These are phyloP conservation scores for Fomitopsis pulvina DNA, from an alignment of 768 basidiomycete species.

Conservation along the genomic window DNA sequence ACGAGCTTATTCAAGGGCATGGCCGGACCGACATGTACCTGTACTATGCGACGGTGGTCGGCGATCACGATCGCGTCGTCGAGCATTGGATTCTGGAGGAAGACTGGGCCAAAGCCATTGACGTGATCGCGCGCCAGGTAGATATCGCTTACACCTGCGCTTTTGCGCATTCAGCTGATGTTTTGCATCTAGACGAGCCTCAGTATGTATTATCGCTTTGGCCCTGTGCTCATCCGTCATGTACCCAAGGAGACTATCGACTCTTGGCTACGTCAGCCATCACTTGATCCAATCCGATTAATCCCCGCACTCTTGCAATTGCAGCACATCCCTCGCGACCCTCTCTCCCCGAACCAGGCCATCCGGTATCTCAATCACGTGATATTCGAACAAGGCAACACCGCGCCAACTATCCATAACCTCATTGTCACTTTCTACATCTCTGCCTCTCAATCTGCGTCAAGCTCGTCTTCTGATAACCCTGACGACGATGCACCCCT, in stretches of 20 bases:
- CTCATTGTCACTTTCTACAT: slow-evolving; percentile 86
- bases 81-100: slow-evolving; percentile 93
- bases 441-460: slow-evolving; percentile 36
- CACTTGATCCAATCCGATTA: slow-evolving; percentile 76
- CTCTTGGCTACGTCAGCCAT: slow-evolving; percentile 80
- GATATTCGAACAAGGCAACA: slow-evolving; percentile 74
- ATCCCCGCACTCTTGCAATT: slow-evolving; percentile 84
- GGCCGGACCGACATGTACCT: slow-evolving; percentile 91
- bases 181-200: slow-evolving; percentile 53
- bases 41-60: slow-evolving; percentile 76
- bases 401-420: slow-evolving; percentile 87
- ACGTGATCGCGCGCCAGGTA: slow-evolving; percentile 87
- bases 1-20: slow-evolving; percentile 90
- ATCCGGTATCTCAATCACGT: slow-evolving; percentile 84
- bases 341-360: slow-evolving; percentile 75
- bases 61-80: slow-evolving; percentile 79
- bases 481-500: slow-evolving; percentile 68
- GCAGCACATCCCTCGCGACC: slow-evolving; percentile 67
- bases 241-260: slow-evolving; percentile 88
- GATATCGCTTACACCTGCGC: slow-evolving; percentile 12
- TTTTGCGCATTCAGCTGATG: background rate
- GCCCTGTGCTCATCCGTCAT: slow-evolving; percentile 79
- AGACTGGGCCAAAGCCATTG: slow-evolving; percentile 86
- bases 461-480: slow-evolving; percentile 33
- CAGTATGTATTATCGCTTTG: slow-evolving; percentile 90